A percentile compares a stretch with the other conserved stretches of the same genome.
Conservation (phyloP, 805 yeast species). For the Ogataea polymorpha region DNA sequence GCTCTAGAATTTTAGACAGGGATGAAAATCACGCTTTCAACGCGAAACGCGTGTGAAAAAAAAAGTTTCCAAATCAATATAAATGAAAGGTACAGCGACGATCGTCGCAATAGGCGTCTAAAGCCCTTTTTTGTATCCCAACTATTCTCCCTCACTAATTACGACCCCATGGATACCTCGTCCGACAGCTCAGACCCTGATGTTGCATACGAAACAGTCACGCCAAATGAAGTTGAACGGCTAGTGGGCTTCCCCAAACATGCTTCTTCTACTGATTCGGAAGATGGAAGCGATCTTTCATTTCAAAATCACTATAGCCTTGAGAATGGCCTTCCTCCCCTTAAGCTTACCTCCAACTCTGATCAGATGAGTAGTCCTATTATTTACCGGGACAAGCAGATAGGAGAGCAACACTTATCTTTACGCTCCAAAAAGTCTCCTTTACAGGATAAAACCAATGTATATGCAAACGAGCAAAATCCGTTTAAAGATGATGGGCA, state of each 20-base stretch:
- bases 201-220: slow-evolving; percentile 15
- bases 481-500: neutral
- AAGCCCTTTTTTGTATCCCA: slow-evolving; percentile 3
- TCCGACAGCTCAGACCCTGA: slow-evolving; percentile 18
- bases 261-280: neutral
- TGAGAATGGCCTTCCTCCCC: neutral
- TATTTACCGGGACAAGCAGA: neutral
- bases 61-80: slow-evolving; percentile 1
- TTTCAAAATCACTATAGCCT: neutral
- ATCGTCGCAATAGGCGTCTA: slow-evolving; percentile 6
- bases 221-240: slow-evolving; percentile 5
- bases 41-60: slow-evolving; percentile 8
- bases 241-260: slow-evolving; percentile 14
- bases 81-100: slow-evolving; percentile 4
- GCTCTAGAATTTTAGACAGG: slow-evolving; percentile 7
- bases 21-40: slow-evolving; percentile 7
- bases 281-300: neutral
- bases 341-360: neutral
- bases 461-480: neutral
- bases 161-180: slow-evolving; percentile 1
- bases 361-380: neutral
- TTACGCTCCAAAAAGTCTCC: neutral
- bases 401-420: too few species aligned
- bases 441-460: neutral
- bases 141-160: neutral